Evolutionary conservation across 768 basidiomycete species (phyloP).

Genomic region (Coprinellus micaceus): DNA sequence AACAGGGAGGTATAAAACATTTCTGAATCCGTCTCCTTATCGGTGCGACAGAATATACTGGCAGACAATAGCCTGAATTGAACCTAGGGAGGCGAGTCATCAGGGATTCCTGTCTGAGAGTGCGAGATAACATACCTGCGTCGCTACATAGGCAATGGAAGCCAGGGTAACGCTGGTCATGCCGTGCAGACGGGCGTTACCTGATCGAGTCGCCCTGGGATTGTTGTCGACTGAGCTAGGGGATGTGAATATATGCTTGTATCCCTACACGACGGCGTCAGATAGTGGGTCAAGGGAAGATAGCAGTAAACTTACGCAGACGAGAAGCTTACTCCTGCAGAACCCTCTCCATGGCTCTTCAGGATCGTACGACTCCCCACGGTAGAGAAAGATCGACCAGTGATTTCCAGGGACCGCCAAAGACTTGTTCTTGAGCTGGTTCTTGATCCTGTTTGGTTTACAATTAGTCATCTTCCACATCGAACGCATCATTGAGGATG

Average conservation of each 20-base stretch:
- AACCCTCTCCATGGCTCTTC: slow-evolving; percentile 1
- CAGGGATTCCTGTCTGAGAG: not conserved
- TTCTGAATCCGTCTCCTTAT: not conserved
- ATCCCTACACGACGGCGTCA: not conserved
- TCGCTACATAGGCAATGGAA: not conserved
- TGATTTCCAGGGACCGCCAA: not conserved
- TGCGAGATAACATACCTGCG: not conserved
- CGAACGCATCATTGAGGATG: not conserved
- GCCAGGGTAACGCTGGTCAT: not conserved
- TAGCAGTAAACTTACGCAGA: not conserved
- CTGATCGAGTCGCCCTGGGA: not conserved
- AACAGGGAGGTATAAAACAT: not conserved
- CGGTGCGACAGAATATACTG: not conserved
- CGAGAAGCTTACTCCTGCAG: not conserved
- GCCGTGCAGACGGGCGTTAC: not conserved
- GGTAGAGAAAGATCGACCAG: not conserved
- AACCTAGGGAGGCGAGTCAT: not conserved
- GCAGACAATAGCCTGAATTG: not conserved
- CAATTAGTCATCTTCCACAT: too few relatives aligned
- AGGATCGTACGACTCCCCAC: not conserved
- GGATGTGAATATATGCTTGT: slow-evolving; percentile 1
- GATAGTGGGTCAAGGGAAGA: not conserved
- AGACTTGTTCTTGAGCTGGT: not conserved
- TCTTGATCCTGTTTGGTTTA: not conserved
- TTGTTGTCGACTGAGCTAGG: not conserved